Conservation (phyloP, 2,329 filamentous ascomycete species). For the Sporothrix phasma region DNA sequence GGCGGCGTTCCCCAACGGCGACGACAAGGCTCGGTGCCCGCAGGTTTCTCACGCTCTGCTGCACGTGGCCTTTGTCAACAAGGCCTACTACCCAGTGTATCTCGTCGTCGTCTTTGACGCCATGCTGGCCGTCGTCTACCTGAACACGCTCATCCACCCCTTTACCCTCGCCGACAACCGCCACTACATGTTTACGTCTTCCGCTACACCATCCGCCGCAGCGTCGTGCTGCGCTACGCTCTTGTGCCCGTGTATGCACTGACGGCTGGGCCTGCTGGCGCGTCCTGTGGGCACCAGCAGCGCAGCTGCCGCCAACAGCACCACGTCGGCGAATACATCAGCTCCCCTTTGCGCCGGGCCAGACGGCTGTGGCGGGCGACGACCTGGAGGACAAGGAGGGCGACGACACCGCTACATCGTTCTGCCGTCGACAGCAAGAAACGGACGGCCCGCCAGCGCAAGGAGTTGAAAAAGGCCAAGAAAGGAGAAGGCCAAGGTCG, state of each 20-base stretch:
- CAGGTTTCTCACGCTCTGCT: slow-evolving; percentile 12
- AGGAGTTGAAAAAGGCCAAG: background rate
- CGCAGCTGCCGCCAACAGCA: background rate
- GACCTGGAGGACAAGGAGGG: background rate
- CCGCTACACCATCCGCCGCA: slow-evolving; percentile 63
- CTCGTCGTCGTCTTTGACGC: slow-evolving; percentile 28
- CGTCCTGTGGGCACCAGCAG: slow-evolving; percentile 32
- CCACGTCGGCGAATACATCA: background rate
- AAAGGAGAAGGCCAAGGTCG: background rate
- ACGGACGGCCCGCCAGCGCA: background rate
- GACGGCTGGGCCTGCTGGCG: slow-evolving; percentile 60
- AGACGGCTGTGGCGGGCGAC: background rate
- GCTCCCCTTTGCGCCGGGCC: slow-evolving; percentile 15
- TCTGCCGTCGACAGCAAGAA: background rate
- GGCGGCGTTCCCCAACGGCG: background rate
- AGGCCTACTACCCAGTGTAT: slow-evolving; percentile 30
- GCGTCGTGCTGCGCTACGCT: slow-evolving; percentile 53
- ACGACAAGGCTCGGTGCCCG: background rate
- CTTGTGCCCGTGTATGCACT: slow-evolving; percentile 61
- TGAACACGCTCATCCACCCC: slow-evolving; percentile 89
- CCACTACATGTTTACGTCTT: slow-evolving; percentile 98
- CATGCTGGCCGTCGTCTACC: slow-evolving; percentile 48
- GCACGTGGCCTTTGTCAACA: slow-evolving; percentile 24
- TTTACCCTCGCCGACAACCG: slow-evolving; percentile 95
- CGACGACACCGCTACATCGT: background rate